These are phyloP conservation scores for Fragaria ananassa DNA, from an alignment of 306 rosid species.

Conservation along the genomic window DNA sequence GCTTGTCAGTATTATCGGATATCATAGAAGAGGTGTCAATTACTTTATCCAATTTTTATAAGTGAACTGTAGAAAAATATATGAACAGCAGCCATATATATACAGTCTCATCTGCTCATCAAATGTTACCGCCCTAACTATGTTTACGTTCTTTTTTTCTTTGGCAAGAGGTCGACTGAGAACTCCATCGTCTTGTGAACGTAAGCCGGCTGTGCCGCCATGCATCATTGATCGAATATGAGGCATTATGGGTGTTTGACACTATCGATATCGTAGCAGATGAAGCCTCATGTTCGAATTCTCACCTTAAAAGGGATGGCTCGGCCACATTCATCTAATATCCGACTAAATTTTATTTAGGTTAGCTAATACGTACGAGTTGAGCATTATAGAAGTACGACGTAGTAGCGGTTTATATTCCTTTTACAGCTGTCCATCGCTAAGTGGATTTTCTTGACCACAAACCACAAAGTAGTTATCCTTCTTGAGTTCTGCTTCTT, in stretches of 20 bases:
- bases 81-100: no score
- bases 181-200: neutral
- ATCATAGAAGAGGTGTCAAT: neutral
- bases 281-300: neutral
- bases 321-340: neutral
- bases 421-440: neutral
- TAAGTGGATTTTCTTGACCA: neutral
- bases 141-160: no score
- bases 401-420: neutral
- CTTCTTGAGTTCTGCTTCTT: neutral
- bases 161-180: no score
- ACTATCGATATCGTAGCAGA: neutral
- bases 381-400: neutral
- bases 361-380: neutral
- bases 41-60: neutral
- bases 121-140: no score
- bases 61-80: no score
- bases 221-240: neutral
- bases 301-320: neutral
- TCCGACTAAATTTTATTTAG: neutral
- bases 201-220: neutral
- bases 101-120: no score
- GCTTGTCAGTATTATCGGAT: neutral
- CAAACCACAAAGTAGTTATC: neutral
- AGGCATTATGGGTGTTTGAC: neutral